Base-by-base conservation (phyloP, 2,329 filamentous ascomycete genomes). In the Dactylellina leptospora region DNA sequence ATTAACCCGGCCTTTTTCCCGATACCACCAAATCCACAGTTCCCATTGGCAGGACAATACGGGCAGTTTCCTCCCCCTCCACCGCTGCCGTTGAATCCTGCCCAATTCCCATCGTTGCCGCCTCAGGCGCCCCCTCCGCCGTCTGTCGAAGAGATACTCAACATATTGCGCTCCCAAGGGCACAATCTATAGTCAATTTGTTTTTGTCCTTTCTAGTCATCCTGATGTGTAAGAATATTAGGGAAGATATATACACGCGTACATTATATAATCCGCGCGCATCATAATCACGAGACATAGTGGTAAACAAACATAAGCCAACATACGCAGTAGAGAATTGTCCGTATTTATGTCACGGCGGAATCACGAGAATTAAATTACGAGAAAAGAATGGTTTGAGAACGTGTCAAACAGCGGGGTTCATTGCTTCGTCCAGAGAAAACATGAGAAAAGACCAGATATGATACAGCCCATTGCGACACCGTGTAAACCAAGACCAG, bases 401-500 rank as follows among this genome's bases (percentile, higher is more conserved):
- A 51, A 64, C 48, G 61, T 66, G 61, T 66, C 61, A 66, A 58
- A 51, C 51, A 33, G 53, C 25, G 48, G 48, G 66, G 45, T 72
- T 72, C 68, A 72, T 72, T 72, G 68, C 59, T 72, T 72, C 68
- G 53, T 72, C 59, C 59, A 51, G 59, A 64, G 28, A 55, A 72
- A 72, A 60, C 68, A 58, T 71, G 56, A 59, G 53, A 73, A 68
- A 69, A 62, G 58, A 61, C 25, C 28, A 71, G 51, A 72, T 72
- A 64, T 64, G 59, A 72, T 64, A 72, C 68, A 72, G 59, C 68
- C 68, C 68, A 59, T 71, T 62, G 68, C 54, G 59, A 72, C 68
- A 64, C 68, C 68, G 40, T 66, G 51, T 60, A 60, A 56, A 72
- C 42, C 30, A 9, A 36, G 30, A 36, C 30, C 30, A n/a, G 10